Conservation (phyloP, 805 yeast species). For the Starmerella cellae region DNA sequence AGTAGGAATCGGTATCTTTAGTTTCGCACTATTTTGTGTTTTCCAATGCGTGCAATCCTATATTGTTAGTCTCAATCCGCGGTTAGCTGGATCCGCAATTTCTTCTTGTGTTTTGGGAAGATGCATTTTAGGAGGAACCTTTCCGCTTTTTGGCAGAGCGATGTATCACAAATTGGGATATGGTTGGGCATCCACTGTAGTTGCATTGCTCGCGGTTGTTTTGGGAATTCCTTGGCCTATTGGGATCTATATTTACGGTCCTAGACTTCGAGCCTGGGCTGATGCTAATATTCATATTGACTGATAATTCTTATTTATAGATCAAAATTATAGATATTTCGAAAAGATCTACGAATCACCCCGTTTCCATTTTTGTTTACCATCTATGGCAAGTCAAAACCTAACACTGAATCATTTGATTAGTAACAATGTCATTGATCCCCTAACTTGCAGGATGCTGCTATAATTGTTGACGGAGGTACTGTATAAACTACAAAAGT, state of each 20-base stretch:
- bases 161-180: slow-evolving; percentile 47
- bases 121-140: slow-evolving; percentile 52
- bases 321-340: neutral
- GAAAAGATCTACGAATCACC: no score
- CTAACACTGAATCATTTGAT: no score
- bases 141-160: slow-evolving; percentile 50
- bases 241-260: slow-evolving; percentile 44
- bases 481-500: no score
- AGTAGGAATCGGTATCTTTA: slow-evolving; percentile 48
- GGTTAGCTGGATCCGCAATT: slow-evolving; percentile 54
- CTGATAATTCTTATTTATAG: neutral
- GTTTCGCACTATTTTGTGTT: slow-evolving; percentile 46
- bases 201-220: slow-evolving; percentile 43
- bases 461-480: no score
- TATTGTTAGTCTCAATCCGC: slow-evolving; percentile 56
- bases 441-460: no score
- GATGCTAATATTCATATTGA: slow-evolving; percentile 34
- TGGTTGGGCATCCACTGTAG: slow-evolving; percentile 60
- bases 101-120: slow-evolving; percentile 59
- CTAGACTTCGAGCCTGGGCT: slow-evolving; percentile 44
- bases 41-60: slow-evolving; percentile 58
- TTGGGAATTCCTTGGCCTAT: slow-evolving; percentile 56
- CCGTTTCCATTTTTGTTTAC: no score
- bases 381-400: no score
- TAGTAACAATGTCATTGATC: no score